phyloP scores from a whole-genome alignment of 2,329 filamentous ascomycete genomes.

The Fusarium sambucinum region DNA sequence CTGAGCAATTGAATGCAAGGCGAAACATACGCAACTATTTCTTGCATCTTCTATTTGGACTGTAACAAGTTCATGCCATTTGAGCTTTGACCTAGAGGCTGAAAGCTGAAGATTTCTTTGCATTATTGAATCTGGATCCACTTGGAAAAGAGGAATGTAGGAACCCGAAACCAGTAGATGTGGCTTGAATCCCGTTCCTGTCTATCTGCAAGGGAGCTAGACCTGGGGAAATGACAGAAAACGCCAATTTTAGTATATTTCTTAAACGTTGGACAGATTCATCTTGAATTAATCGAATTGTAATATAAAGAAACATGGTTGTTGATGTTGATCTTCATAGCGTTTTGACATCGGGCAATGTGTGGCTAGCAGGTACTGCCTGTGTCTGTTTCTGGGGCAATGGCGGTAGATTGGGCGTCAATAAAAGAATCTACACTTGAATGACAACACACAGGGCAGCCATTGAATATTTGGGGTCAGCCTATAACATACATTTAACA shows the following conservation, averaged over 20 bases:
- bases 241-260: background rate
- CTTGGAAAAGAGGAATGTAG: conserved; percentile 17
- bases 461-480: conserved; percentile 9
- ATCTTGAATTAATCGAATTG: background rate
- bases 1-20: conserved; percentile 16
- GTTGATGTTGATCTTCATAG: conserved; percentile 25
- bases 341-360: conserved; percentile 11
- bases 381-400: conserved; percentile 50
- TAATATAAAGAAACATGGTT: background rate
- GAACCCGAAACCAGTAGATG: conserved; percentile 11
- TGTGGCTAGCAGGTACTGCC: conserved; percentile 38
- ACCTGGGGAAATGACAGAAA: background rate
- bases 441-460: conserved; percentile 42
- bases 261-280: background rate
- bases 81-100: conserved; percentile 3
- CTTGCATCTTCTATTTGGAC: background rate
- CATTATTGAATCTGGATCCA: background rate
- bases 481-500: conserved; percentile 27
- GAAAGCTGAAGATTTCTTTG: conserved; percentile 3
- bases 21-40: background rate
- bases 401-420: conserved; percentile 47
- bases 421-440: conserved; percentile 39
- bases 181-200: conserved; percentile 15
- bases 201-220: background rate
- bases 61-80: conserved; percentile 5